Evolutionary conservation across 306 rosid species (phyloP).

Genomic region (Coriaria nepalensis): DNA sequence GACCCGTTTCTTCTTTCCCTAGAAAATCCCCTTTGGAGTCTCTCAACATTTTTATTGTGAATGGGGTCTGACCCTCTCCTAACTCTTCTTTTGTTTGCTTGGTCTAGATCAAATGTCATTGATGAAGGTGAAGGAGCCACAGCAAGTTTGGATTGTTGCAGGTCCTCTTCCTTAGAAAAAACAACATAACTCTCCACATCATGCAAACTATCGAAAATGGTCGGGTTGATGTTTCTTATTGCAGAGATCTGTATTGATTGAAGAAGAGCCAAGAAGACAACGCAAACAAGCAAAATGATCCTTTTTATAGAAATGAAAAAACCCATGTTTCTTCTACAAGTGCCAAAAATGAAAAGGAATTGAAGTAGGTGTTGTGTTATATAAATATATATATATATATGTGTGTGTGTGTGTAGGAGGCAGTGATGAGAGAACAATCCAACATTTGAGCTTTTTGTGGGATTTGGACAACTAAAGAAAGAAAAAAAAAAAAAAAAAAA

Average conservation of each 20-base stretch:
- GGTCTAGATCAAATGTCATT: constrained; percentile 45
- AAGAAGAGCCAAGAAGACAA: constrained; percentile 54
- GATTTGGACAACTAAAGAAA: constrained; percentile 28
- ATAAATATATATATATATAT: too few species aligned
- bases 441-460: constrained; percentile 36
- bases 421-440: constrained; percentile 31
- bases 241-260: constrained; percentile 41
- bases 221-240: constrained; percentile 52
- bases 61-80: constrained; percentile 81
- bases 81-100: constrained; percentile 60
- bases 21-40: constrained; percentile 14
- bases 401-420: constrained; percentile 21
- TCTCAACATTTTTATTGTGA: constrained; percentile 65
- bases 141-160: constrained; percentile 27
- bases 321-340: constrained; percentile 29
- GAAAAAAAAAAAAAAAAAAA: constrained; percentile 51
- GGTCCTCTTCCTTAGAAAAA: constrained; percentile 29
- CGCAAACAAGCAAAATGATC: constrained; percentile 34
- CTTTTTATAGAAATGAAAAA: constrained; percentile 27
- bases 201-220: constrained; percentile 29
- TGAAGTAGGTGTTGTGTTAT: constrained; percentile 1
- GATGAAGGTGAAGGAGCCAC: constrained; percentile 61
- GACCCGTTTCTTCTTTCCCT: constrained; percentile 10
- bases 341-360: constrained; percentile 16
- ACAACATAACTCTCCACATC: constrained; percentile 20